Conservation (phyloP, 169 alveolate species). For the Cryptosporidium meleagridis region DNA sequence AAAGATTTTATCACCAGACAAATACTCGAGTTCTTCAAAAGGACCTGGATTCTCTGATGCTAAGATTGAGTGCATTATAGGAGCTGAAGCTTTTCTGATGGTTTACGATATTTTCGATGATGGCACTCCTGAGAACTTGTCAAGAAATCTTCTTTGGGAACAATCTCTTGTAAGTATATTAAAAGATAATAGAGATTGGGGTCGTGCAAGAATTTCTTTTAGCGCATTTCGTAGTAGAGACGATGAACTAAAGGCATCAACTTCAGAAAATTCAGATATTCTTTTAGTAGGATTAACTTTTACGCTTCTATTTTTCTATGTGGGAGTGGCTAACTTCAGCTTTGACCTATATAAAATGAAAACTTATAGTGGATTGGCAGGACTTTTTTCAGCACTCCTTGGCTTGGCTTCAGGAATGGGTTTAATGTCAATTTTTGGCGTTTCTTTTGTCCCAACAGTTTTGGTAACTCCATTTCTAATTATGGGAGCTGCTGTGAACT, state of each 20-base stretch:
- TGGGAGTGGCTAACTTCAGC: conserved; percentile 80
- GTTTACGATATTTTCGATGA: conserved; percentile 78
- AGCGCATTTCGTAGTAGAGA: conserved; percentile 81
- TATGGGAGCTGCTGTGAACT: conserved; percentile 83
- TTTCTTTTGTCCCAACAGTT: conserved; percentile 82
- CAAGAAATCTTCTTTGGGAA: conserved; percentile 81
- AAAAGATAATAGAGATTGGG: conserved; percentile 79
- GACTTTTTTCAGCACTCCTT: conserved; percentile 81
- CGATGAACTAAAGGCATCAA: conserved; percentile 80
- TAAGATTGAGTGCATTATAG: conserved; percentile 77
- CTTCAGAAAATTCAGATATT: conserved; percentile 80
- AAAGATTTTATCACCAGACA: conserved; percentile 75
- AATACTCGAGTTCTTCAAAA: conserved; percentile 52
- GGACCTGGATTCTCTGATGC: conserved; percentile 78
- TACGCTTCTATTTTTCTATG: conserved; percentile 78
- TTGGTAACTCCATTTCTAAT: conserved; percentile 81
- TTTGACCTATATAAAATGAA: conserved; percentile 79
- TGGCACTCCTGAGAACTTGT: conserved; percentile 76
- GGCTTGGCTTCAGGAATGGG: conserved; percentile 84
- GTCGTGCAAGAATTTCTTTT: conserved; percentile 77
- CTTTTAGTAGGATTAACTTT: conserved; percentile 82
- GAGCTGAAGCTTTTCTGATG: conserved; percentile 78
- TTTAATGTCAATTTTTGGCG: conserved; percentile 77
- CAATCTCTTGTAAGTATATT: conserved; percentile 77
- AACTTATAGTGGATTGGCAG: conserved; percentile 81